Percentiles rank a stretch among this genome's conserved stretches.
phyloP scores from a whole-genome alignment of 2,329 filamentous ascomycete genomes.

The Ilyonectria mors-panacis region DNA sequence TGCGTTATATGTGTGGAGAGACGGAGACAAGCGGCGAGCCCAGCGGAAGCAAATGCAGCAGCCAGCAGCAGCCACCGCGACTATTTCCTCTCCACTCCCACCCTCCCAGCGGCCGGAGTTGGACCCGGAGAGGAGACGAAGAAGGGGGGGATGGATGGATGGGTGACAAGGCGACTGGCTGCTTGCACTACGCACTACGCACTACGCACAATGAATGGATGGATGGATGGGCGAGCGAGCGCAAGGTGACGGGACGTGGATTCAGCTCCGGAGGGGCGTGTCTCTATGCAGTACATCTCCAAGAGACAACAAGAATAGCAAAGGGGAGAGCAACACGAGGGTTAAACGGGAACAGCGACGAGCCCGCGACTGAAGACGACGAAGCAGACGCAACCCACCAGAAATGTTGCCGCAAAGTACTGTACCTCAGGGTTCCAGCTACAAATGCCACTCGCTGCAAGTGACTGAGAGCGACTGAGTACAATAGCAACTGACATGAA shows the following conservation, averaged over 20 bases:
- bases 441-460: neutral
- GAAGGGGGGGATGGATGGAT: slow-evolving; percentile 31
- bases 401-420: slow-evolving; percentile 11
- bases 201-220: slow-evolving; percentile 7
- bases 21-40: slow-evolving; percentile 2
- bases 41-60: slow-evolving; percentile 19
- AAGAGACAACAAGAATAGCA: slow-evolving; percentile 13
- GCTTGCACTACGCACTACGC: neutral
- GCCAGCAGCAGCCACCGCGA: slow-evolving; percentile 19
- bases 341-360: slow-evolving; percentile 13
- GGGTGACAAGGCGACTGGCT: slow-evolving; percentile 25
- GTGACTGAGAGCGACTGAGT: slow-evolving; percentile 8
- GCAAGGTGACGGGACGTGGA: slow-evolving; percentile 20
- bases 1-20: neutral
- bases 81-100: slow-evolving; percentile 21
- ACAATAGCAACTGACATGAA: slow-evolving; percentile 20
- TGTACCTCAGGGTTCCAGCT: slow-evolving; percentile 5
- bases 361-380: slow-evolving; percentile 6
- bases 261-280: slow-evolving; percentile 25
- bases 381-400: slow-evolving; percentile 19
- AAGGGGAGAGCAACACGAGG: slow-evolving; percentile 9
- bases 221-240: slow-evolving; percentile 10
- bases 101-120: slow-evolving; percentile 42
- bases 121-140: slow-evolving; percentile 40
- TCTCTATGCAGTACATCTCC: slow-evolving; percentile 8